Percentiles rank a stretch among this genome's conserved stretches.
phyloP scores from a whole-genome alignment of 257 asterid species.

The Capsicum chinense region DNA sequence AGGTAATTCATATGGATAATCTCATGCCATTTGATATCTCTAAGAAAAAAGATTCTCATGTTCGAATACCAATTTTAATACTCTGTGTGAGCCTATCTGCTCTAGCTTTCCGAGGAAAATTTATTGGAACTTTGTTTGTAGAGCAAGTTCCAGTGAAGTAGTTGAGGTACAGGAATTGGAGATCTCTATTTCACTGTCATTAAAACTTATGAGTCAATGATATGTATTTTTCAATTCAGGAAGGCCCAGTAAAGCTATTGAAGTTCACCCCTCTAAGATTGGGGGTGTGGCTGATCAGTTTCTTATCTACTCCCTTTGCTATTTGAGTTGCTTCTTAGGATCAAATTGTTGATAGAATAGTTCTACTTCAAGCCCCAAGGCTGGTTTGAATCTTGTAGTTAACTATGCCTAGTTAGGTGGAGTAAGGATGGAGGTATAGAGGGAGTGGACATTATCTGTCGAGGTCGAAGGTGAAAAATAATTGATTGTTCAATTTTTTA shows the following conservation, averaged over 20 bases:
- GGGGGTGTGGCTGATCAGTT: not conserved
- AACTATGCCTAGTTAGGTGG: not conserved
- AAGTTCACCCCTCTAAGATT: not conserved
- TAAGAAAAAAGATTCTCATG: too few species aligned
- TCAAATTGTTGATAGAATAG: constrained; percentile 1
- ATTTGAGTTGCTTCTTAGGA: not conserved
- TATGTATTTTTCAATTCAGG: not conserved
- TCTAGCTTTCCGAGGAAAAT: too few species aligned
- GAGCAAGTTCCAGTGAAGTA: not conserved
- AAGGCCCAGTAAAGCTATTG: not conserved
- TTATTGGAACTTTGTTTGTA: too few species aligned
- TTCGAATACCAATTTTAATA: too few species aligned
- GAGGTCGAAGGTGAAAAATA: not conserved
- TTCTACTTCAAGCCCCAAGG: not conserved
- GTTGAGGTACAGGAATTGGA: not conserved
- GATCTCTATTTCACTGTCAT: not conserved
- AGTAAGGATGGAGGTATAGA: not conserved
- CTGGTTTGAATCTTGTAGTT: not conserved
- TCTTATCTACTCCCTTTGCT: not conserved
- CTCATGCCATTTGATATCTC: too few species aligned
- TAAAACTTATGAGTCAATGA: not conserved
- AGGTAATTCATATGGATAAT: too few species aligned
- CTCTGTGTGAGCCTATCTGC: too few species aligned
- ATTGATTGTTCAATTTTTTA: not conserved
- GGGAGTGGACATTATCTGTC: not conserved